Percentiles rank a stretch among this genome's conserved stretches.
These are phyloP conservation scores for Ascochyta fabae DNA, from an alignment of 2,329 filamentous ascomycete genomes.

Conservation along the genomic window DNA sequence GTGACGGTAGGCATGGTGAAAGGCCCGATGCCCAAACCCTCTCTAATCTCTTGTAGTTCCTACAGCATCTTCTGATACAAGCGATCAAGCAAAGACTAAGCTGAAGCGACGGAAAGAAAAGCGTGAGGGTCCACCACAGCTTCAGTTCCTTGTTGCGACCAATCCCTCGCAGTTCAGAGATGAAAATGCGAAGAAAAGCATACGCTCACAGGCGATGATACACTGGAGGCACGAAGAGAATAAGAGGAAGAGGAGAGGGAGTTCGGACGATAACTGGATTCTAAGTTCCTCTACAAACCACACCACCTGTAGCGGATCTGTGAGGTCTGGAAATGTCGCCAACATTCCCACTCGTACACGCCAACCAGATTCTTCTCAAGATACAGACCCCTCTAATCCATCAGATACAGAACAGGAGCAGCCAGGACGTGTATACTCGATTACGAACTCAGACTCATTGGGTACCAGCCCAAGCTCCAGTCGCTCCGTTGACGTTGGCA, in stretches of 20 bases:
- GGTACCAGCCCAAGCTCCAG: background rate
- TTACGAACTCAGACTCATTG: background rate
- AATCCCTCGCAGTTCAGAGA: slow-evolving; percentile 40
- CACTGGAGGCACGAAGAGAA: slow-evolving; percentile 33
- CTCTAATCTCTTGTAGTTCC: slow-evolving; percentile 7
- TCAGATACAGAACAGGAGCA: background rate
- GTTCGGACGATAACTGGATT: background rate
- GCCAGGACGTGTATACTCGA: background rate
- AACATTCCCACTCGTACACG: background rate
- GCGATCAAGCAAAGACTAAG: slow-evolving; percentile 7
- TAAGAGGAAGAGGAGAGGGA: slow-evolving; percentile 15
- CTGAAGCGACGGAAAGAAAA: slow-evolving; percentile 25
- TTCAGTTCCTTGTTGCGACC: slow-evolving; percentile 43
- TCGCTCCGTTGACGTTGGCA: background rate
- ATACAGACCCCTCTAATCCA: background rate
- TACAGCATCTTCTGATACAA: background rate
- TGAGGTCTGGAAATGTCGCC: background rate
- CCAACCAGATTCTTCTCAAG: background rate
- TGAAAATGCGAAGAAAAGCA: slow-evolving; percentile 31
- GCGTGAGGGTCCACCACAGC: slow-evolving; percentile 35
- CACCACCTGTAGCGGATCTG: too few species aligned
- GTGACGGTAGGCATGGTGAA: slow-evolving; percentile 9
- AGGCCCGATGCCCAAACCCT: background rate
- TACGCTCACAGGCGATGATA: slow-evolving; percentile 46
- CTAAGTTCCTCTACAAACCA: background rate